A percentile compares a stretch with the other conserved stretches of the same genome.
Evolutionary conservation across 768 basidiomycete genomes (phyloP).

Genomic region (Asterophora lycoperdoides): DNA sequence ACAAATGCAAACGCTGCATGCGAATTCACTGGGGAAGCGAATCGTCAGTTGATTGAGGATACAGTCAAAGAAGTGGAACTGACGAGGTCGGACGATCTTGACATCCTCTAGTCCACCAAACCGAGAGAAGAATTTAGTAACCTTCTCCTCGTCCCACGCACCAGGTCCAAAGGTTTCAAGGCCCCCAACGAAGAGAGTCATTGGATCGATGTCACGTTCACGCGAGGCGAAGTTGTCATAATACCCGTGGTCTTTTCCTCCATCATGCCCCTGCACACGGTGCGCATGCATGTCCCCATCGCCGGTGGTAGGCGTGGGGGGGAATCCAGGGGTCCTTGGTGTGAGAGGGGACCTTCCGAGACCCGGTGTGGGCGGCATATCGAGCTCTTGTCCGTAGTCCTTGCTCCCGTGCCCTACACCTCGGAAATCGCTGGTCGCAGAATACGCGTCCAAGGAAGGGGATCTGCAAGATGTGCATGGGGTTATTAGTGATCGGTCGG

Average conservation of each 20-base stretch:
- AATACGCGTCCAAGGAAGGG: constrained; percentile 9
- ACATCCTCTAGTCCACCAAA: constrained; percentile 65
- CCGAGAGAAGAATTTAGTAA: constrained; percentile 53
- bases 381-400: constrained; percentile 35
- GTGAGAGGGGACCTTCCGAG: constrained; percentile 47
- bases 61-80: constrained; percentile 16
- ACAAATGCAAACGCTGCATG: constrained; percentile 78
- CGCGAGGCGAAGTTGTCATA: constrained; percentile 17
- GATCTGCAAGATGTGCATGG: constrained; percentile 7
- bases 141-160: constrained; percentile 66
- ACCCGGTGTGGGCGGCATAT: constrained; percentile 40
- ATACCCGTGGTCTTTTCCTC: constrained; percentile 16
- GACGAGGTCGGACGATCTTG: constrained; percentile 64
- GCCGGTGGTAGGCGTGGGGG: constrained; percentile 43
- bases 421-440: not conserved
- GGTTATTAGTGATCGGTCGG: not conserved
- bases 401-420: constrained; percentile 10
- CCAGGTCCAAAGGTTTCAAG: constrained; percentile 59
- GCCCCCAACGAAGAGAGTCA: constrained; percentile 73
- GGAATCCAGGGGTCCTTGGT: constrained; percentile 47
- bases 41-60: not conserved
- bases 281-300: constrained; percentile 28
- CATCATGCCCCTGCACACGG: constrained; percentile 22
- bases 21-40: constrained; percentile 43
- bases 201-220: constrained; percentile 55